Evolutionary conservation across 768 basidiomycete species (phyloP), one percentile per base, ranked within the genome.

Genomic region (Lentinula detonsa): DNA sequence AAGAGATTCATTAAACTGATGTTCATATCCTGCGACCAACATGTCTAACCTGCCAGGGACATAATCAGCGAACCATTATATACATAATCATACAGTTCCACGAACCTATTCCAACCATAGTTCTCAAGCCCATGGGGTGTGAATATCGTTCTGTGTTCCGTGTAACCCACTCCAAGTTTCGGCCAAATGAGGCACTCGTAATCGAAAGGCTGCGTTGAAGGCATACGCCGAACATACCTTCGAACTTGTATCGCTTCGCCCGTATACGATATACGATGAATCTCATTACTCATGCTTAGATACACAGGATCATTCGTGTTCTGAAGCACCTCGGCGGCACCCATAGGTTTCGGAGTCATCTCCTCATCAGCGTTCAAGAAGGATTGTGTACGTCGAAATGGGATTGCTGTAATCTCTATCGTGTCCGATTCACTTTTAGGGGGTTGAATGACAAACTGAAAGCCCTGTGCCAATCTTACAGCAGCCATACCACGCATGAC

Each of bases 101-200:
- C 81, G 64, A 59, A 89, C 91, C 90, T 78, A 68, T 94, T 94
- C 91, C 92, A 94, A 5, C 87, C 87, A 67, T 91, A 91, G 64
- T 87, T 87, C 66, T 93, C 91, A 37, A 92, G 70, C 21, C 89
- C 91, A 67, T 90, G 90, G 5, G 87, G 87, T 9, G 78, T 79
- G 66, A 97, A 96, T 34, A 81, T 81, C 6, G 90, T 86, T 57
- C 80, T 78, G 23, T 90, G 78, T 67, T 91, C 89, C 0, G 90
- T 91, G 71, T 95, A 98, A 2, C 91, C 93, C 33, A 84, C 86
- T 56, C 93, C 92, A 18, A 91, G 78, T 67, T 91, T 91, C 18
- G 95, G 93, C 95, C 95, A 98, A 58, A 98, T 91, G 62, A 98
- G 76, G 68, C 93, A 96, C 64, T 89, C 82, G 71, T 99, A 98